Conservation (phyloP, 148 eudicot genomes). For the Vaccinium corymbosum region DNA sequence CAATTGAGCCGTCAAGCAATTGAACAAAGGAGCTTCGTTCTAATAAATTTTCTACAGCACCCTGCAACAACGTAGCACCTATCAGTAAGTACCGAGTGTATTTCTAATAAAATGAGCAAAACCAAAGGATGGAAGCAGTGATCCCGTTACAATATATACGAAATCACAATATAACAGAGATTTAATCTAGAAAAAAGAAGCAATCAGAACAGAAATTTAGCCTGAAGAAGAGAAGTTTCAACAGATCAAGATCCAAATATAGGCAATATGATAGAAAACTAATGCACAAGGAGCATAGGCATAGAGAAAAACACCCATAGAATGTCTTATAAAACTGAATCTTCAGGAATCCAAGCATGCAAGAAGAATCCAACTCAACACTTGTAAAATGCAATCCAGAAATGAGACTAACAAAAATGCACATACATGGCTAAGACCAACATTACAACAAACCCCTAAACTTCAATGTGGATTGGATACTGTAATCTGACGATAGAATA, state of each 20-base stretch:
- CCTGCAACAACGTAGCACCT: conserved; percentile 10
- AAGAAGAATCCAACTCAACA: background rate
- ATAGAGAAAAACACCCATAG: background rate
- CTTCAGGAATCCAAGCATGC: background rate
- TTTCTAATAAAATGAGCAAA: background rate
- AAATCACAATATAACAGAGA: background rate
- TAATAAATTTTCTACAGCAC: conserved; percentile 32
- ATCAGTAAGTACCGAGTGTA: conserved; percentile 2
- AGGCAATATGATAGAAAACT: background rate
- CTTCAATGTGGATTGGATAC: background rate
- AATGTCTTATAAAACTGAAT: background rate
- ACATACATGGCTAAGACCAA: background rate
- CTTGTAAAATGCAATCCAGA: background rate
- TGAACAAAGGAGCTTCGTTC: conserved; percentile 29
- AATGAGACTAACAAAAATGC: conserved; percentile 1
- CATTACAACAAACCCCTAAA: background rate
- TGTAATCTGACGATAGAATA: no score
- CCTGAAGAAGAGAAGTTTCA: background rate
- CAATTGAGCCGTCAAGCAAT: conserved; percentile 29
- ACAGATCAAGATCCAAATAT: background rate
- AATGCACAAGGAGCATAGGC: conserved; percentile 2
- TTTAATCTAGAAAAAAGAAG: background rate
- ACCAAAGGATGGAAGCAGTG: background rate
- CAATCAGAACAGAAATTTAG: background rate
- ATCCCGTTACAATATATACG: background rate